phyloP scores from a whole-genome alignment of 2,329 filamentous ascomycete species.

The Pestalotiopsis sp. region DNA sequence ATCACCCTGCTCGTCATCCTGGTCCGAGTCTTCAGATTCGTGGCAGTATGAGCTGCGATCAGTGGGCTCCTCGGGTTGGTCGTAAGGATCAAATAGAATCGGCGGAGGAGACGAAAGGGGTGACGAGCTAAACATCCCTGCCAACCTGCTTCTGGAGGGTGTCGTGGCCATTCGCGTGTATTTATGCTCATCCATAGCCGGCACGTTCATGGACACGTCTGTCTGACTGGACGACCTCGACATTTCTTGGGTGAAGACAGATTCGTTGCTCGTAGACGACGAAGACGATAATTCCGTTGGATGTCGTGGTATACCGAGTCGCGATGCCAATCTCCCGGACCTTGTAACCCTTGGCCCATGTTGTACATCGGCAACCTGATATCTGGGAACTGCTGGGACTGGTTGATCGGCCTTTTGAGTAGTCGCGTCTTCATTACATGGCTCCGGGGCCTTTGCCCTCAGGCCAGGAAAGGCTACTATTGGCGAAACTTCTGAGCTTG shows the following conservation, averaged over 20 bases:
- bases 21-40: constrained; percentile 38
- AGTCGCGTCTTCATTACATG: not conserved
- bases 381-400: not conserved
- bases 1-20: constrained; percentile 44
- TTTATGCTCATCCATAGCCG: constrained; percentile 16
- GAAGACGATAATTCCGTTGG: constrained; percentile 22
- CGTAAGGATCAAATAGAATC: constrained; percentile 51
- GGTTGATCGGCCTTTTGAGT: not conserved
- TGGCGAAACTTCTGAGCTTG: constrained; percentile 17
- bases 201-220: constrained; percentile 15
- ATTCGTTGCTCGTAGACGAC: constrained; percentile 24
- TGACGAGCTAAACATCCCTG: constrained; percentile 44
- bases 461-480: constrained; percentile 1
- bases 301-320: constrained; percentile 22
- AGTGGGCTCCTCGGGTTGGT: constrained; percentile 33
- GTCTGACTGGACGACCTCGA: constrained; percentile 27
- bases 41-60: constrained; percentile 38
- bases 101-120: constrained; percentile 59
- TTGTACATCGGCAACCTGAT: not conserved
- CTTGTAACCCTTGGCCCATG: constrained; percentile 22
- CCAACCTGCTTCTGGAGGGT: constrained; percentile 20
- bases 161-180: constrained; percentile 16
- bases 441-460: not conserved
- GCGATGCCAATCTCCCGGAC: constrained; percentile 20
- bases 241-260: constrained; percentile 22